These are phyloP conservation scores for Orbilia brochopaga DNA, from an alignment of 2,329 filamentous ascomycete genomes.

Conservation along the genomic window DNA sequence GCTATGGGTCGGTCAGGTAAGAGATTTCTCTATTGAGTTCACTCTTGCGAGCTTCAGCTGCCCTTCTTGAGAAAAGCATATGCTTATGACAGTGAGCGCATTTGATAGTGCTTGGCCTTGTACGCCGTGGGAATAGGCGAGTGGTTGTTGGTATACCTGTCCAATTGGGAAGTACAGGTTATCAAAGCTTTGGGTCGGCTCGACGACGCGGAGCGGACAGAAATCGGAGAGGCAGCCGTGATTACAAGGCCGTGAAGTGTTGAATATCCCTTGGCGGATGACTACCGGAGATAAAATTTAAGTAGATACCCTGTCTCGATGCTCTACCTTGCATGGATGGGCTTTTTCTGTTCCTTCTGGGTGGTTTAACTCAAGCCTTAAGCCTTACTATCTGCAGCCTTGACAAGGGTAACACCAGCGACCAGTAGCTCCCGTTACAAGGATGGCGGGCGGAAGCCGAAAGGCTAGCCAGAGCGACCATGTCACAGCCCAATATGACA, in stretches of 20 bases:
- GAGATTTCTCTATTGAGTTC: neutral
- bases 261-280: conserved; percentile 2
- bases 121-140: conserved; percentile 79
- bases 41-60: too few species aligned
- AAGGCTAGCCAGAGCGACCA: too few species aligned
- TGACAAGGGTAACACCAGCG: too few species aligned
- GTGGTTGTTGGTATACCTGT: conserved; percentile 78
- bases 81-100: conserved; percentile 24
- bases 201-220: conserved; percentile 61
- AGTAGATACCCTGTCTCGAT: too few species aligned
- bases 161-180: conserved; percentile 78
- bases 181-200: conserved; percentile 73
- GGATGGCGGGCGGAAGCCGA: too few species aligned
- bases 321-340: conserved; percentile 29
- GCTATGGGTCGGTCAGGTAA: conserved; percentile 76
- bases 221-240: conserved; percentile 48
- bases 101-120: conserved; percentile 68
- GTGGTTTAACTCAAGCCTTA: too few species aligned
- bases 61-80: neutral
- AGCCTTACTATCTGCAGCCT: too few species aligned
- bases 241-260: neutral
- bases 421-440: too few species aligned
- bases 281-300: neutral
- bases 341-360: neutral
- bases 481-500: too few species aligned